Percentiles rank a stretch among this genome's conserved stretches.
Evolutionary conservation across 352 stramenopile genomes (phyloP).

Genomic region (Globisporangium takayamanum): DNA sequence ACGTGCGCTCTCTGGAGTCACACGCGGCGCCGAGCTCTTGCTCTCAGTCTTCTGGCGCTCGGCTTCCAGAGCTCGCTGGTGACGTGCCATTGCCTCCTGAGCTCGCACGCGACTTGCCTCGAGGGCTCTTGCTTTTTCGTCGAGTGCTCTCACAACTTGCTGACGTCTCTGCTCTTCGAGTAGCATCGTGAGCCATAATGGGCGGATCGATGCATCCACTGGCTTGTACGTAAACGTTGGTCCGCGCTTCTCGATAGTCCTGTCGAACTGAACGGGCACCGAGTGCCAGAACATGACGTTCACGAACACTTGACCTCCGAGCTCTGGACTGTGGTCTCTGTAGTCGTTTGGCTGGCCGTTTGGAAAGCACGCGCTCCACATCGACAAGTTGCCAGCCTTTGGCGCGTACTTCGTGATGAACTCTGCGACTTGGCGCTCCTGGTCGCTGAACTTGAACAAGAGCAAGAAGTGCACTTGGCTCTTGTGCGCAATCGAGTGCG

Average conservation of each 20-base stretch:
- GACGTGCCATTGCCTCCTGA: no score
- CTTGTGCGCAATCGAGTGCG: not conserved
- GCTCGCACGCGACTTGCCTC: no score
- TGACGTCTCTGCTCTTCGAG: no score
- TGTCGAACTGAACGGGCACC: not conserved
- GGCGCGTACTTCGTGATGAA: no score
- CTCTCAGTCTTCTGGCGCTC: no score
- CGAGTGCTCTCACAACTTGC: no score
- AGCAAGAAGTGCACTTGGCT: not conserved
- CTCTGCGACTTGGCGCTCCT: not conserved
- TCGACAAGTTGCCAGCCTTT: not conserved
- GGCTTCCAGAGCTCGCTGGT: no score
- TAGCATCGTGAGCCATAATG: not conserved
- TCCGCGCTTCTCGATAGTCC: not conserved
- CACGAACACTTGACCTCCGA: not conserved
- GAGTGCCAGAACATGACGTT: not conserved
- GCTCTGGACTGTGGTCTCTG: not conserved
- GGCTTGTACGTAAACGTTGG: not conserved
- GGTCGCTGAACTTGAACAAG: not conserved
- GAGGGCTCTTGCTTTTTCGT: no score
- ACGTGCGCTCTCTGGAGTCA: no score
- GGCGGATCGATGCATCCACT: not conserved
- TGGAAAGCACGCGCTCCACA: constrained; percentile 1
- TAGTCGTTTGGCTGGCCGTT: not conserved
- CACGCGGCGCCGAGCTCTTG: no score